Conservation (phyloP, 805 yeast genomes). For the Kockiozyma suomiensis region DNA sequence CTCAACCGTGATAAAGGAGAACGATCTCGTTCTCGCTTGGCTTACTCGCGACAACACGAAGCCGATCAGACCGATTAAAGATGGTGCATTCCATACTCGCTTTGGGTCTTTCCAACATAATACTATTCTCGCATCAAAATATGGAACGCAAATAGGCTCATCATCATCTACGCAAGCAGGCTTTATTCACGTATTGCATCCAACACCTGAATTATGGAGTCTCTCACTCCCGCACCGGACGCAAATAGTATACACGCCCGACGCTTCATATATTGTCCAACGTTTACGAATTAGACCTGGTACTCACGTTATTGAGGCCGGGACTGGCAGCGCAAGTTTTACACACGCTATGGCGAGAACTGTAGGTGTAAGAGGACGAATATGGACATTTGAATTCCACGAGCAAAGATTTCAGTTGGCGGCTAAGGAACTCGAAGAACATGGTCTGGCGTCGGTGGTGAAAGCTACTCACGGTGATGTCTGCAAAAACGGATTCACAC, state of each 20-base stretch:
- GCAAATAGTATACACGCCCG: constrained; percentile 96
- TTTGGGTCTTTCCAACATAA: constrained; percentile 89
- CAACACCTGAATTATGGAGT: constrained; percentile 96
- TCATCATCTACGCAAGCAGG: constrained; percentile 71
- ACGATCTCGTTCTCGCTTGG: constrained; percentile 85
- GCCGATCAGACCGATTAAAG: constrained; percentile 57
- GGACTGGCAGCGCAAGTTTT: constrained; percentile 96
- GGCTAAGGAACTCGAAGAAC: constrained; percentile 68
- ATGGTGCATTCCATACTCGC: constrained; percentile 63
- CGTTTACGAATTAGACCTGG: constrained; percentile 74
- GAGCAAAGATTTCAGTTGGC: constrained; percentile 83
- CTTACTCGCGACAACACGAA: constrained; percentile 77
- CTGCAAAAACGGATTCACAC: constrained; percentile 75
- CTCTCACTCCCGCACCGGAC: constrained; percentile 95
- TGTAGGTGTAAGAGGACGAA: constrained; percentile 58
- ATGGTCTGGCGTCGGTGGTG: constrained; percentile 63
- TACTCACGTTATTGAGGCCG: constrained; percentile 87
- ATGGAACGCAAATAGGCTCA: constrained; percentile 78
- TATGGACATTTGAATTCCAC: constrained; percentile 91
- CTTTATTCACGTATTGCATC: constrained; percentile 83
- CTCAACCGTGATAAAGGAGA: constrained; percentile 74
- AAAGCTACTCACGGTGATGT: constrained; percentile 87
- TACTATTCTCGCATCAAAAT: constrained; percentile 75
- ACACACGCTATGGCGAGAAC: constrained; percentile 91
- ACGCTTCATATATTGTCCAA: constrained; percentile 86